Percentiles rank a stretch among this genome's conserved stretches.
phyloP scores from a whole-genome alignment of 495 filamentous ascomycete species.

The Halenospora varia region DNA sequence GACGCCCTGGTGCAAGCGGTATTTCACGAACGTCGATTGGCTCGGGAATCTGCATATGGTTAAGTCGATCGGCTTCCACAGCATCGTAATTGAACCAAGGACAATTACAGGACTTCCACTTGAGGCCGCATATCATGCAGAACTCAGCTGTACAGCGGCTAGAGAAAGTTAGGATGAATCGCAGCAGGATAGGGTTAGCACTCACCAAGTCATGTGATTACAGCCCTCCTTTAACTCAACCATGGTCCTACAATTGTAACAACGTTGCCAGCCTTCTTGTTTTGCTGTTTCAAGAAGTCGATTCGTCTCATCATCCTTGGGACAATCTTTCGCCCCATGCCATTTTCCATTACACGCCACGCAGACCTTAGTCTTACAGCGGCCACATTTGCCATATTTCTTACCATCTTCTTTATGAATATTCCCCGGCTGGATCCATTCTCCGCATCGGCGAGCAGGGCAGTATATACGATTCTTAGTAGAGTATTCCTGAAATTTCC shows the following conservation, averaged over 20 bases:
- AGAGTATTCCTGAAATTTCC: constrained; percentile 68
- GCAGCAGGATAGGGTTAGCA: constrained; percentile 4
- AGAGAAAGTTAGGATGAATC: constrained; percentile 9
- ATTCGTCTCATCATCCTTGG: constrained; percentile 63
- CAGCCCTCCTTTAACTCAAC: constrained; percentile 80
- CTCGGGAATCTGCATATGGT: constrained; percentile 51
- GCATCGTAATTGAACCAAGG: constrained; percentile 70
- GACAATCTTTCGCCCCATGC: constrained; percentile 65
- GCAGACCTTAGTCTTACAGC: constrained; percentile 74
- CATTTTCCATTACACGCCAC: constrained; percentile 65
- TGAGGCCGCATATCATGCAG: constrained; percentile 73
- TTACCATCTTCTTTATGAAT: constrained; percentile 49
- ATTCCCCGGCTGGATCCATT: constrained; percentile 68
- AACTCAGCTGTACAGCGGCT: constrained; percentile 77
- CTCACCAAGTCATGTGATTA: constrained; percentile 82
- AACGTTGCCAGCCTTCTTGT: constrained; percentile 71
- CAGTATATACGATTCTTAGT: constrained; percentile 74
- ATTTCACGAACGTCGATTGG: constrained; percentile 8
- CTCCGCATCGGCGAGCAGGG: constrained; percentile 62
- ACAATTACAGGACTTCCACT: constrained; percentile 81
- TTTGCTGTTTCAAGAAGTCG: constrained; percentile 63
- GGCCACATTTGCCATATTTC: constrained; percentile 57
- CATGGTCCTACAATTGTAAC: constrained; percentile 67
- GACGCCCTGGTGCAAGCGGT: constrained; percentile 7
- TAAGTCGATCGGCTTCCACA: constrained; percentile 52